These are phyloP conservation scores for Colletotrichum aenigma DNA, from an alignment of 2,329 filamentous ascomycete species.

Conservation along the genomic window DNA sequence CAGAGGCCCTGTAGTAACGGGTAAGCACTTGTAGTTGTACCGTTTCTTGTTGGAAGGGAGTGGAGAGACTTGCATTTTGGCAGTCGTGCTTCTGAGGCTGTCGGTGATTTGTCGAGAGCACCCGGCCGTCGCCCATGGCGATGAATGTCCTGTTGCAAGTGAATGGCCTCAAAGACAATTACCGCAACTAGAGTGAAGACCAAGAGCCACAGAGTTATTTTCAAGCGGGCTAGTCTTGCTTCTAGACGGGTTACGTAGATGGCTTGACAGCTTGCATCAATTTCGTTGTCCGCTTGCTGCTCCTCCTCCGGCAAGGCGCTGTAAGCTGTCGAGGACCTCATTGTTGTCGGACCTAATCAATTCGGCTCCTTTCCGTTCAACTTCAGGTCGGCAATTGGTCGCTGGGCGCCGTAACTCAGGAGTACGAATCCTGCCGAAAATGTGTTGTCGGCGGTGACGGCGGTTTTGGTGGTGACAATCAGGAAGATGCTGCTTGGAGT, in stretches of 20 bases:
- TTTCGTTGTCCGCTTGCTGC: neutral
- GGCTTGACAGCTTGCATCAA: neutral
- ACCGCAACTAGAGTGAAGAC: neutral
- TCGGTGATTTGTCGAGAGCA: neutral
- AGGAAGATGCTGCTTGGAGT: neutral
- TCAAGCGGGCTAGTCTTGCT: neutral
- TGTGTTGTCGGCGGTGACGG: neutral
- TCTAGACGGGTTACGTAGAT: neutral
- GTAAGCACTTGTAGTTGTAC: neutral
- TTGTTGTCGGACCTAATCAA: rapidly evolving
- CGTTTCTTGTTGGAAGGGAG: neutral
- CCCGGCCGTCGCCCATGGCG: neutral
- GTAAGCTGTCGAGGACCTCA: neutral
- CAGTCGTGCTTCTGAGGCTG: neutral
- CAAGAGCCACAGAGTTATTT: neutral
- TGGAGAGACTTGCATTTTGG: rapidly evolving
- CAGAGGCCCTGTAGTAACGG: neutral
- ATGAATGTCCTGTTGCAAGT: neutral
- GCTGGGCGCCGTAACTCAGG: rapidly evolving
- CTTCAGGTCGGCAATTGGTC: neutral
- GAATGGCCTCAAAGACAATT: neutral
- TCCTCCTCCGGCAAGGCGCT: neutral
- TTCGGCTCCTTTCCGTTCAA: neutral
- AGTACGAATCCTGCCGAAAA: neutral
- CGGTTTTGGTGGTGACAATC: neutral